phyloP scores from a whole-genome alignment of 2,329 filamentous ascomycete species.

The Verticillium isaacii region DNA sequence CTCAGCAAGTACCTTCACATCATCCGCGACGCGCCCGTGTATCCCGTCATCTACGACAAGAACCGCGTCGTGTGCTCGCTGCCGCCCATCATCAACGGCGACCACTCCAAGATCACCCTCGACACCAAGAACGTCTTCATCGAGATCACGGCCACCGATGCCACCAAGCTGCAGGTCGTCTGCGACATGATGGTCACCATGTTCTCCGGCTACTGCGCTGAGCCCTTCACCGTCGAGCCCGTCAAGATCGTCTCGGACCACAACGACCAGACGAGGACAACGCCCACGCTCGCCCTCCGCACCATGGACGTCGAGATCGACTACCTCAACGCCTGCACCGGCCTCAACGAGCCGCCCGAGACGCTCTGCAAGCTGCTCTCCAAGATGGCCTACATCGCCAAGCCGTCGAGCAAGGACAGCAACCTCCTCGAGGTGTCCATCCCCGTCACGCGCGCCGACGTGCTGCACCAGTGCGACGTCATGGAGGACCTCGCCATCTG shows the following conservation, averaged over 20 bases:
- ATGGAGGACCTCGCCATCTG: constrained; percentile 98
- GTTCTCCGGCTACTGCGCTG: constrained; percentile 88
- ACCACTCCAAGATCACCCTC: constrained; percentile 93
- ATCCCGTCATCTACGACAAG: constrained; percentile 92
- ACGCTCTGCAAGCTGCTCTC: constrained; percentile 74
- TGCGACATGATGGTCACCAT: constrained; percentile 94
- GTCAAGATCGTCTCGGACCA: constrained; percentile 89
- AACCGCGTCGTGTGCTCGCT: constrained; percentile 85
- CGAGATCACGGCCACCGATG: constrained; percentile 92
- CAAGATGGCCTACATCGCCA: constrained; percentile 85
- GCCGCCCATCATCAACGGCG: constrained; percentile 95
- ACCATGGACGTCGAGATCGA: constrained; percentile 77
- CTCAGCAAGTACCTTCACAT: constrained; percentile 89
- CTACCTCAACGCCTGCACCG: constrained; percentile 92
- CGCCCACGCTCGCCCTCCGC: constrained; percentile 75
- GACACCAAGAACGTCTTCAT: constrained; percentile 93
- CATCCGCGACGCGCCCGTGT: constrained; percentile 87
- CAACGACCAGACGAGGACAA: constrained; percentile 77
- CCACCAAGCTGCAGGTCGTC: constrained; percentile 94
- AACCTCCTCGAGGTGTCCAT: constrained; percentile 77
- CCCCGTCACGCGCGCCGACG: constrained; percentile 85
- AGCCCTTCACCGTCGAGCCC: constrained; percentile 89
- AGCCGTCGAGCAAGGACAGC: constrained; percentile 63
- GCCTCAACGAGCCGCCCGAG: constrained; percentile 68
- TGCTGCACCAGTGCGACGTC: constrained; percentile 93